These are phyloP conservation scores for Remersonia thermophila DNA, from an alignment of 2,329 filamentous ascomycete species.

Conservation along the genomic window DNA sequence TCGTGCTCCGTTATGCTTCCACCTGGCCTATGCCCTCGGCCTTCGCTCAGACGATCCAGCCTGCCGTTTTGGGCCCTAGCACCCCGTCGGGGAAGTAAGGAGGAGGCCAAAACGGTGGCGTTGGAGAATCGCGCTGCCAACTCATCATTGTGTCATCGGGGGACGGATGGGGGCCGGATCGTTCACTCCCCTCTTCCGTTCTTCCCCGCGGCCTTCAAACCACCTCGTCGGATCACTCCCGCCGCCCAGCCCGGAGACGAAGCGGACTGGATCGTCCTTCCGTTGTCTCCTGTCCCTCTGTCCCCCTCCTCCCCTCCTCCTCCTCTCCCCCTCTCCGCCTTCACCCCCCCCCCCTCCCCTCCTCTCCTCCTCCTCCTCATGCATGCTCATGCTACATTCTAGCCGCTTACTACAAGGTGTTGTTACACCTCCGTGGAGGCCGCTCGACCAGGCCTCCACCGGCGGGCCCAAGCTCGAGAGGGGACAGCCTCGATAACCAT, in stretches of 20 bases:
- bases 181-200: too few species aligned
- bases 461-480: not conserved
- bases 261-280: too few species aligned
- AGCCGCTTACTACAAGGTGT: conserved; percentile 6
- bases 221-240: too few species aligned
- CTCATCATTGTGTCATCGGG: conserved; percentile 16
- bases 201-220: too few species aligned
- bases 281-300: not conserved
- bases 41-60: conserved; percentile 2
- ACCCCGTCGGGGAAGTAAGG: conserved; percentile 5
- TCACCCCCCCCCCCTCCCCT: not conserved
- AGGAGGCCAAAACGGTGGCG: too few species aligned
- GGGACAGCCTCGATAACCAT: too few species aligned
- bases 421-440: conserved; percentile 4
- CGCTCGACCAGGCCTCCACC: conserved; percentile 13
- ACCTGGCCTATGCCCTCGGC: conserved; percentile 6
- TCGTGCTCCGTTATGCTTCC: conserved; percentile 13
- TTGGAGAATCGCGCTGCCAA: conserved; percentile 12
- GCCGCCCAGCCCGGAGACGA: too few species aligned
- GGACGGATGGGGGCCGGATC: conserved; percentile 2
- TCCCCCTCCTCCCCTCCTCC: not conserved
- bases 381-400: not conserved
- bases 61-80: conserved; percentile 1
- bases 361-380: conserved; percentile 1
- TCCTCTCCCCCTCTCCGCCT: not conserved